Base-by-base conservation (phyloP, 1,139 yeast species). In the Torulaspora globosa region DNA sequence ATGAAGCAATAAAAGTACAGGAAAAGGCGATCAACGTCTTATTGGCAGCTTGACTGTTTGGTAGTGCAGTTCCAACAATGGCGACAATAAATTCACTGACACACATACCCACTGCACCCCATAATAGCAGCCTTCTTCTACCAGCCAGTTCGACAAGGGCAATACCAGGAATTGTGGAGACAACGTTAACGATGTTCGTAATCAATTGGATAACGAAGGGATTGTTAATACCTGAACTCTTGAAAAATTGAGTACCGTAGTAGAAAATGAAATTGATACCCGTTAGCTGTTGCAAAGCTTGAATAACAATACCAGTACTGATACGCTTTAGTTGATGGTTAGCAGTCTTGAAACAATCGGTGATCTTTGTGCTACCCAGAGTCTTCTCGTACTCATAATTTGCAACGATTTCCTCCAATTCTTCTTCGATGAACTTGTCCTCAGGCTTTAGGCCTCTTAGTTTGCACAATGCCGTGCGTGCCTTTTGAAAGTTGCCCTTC, bases 261-360 rank as follows among this genome's bases (percentile, higher is more conserved):
- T 90, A 90, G 94, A 90, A 86, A 59, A 90, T 76, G 5, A 97
- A 86, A 70, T 90, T 90, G 77, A 89, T 90, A 55, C 97, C 97
- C 19, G 96, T 85, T 59, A 89, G 87, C 69, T 90, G 97, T 70
- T 90, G 97, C 62, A 90, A 84, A 51, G 94, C 96, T 70, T 90
- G 97, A 56, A 89, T 72, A 27, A 92, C 96, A 71, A 96, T 88
- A 6, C 92, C 94, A 57, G 90, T 80, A 36, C 88, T 72, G 51
- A 90, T 75, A 11, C 96, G 97, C 60, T 97, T 78, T 53, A 87
- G 78, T 55, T 82, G 75, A 67, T 75, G 76, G 66, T 90, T 89
- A 2, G 94, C 82, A 37, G 95, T 92, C 18, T 77, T 77, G 1
- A 72, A 67, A 66, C 88, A 95, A 39, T 68, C 66, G 33, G 76